These are phyloP conservation scores for Mycena metata DNA, from an alignment of 768 basidiomycete species.

Conservation along the genomic window DNA sequence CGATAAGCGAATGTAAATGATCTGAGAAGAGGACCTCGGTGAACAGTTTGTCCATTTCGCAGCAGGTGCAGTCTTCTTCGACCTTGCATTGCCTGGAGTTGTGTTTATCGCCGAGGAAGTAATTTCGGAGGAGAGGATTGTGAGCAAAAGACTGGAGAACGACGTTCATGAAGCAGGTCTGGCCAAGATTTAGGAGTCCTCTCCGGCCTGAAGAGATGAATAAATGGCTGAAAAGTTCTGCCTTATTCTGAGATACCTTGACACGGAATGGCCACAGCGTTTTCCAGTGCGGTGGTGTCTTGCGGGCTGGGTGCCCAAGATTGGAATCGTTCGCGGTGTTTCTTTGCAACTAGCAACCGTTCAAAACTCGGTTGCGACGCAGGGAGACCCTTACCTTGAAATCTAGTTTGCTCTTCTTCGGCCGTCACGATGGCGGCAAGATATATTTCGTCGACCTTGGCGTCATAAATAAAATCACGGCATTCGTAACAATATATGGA, in stretches of 20 bases:
- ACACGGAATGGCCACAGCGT: constrained; percentile 71
- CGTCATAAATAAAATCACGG: constrained; percentile 67
- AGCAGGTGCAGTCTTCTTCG: constrained; percentile 82
- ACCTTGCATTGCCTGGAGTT: constrained; percentile 78
- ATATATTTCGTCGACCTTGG: constrained; percentile 51
- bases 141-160: constrained; percentile 91
- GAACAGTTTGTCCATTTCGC: constrained; percentile 93
- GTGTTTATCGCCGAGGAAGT: constrained; percentile 93
- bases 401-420: constrained; percentile 34
- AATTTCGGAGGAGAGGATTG: constrained; percentile 90
- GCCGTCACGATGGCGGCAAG: constrained; percentile 22
- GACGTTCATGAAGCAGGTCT: constrained; percentile 95
- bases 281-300: constrained; percentile 62
- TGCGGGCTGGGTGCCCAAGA: constrained; percentile 62
- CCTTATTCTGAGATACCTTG: constrained; percentile 60
- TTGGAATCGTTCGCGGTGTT: constrained; percentile 59
- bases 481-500: constrained; percentile 69
- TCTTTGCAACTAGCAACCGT: constrained; percentile 22
- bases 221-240: neutral
- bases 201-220: constrained; percentile 68
- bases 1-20: no score
- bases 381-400: constrained; percentile 23
- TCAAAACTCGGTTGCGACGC: neutral
- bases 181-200: constrained; percentile 89
- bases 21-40: constrained; percentile 65